Base-by-base conservation (phyloP, 2,329 filamentous ascomycete species). In the Cytospora piceae region DNA sequence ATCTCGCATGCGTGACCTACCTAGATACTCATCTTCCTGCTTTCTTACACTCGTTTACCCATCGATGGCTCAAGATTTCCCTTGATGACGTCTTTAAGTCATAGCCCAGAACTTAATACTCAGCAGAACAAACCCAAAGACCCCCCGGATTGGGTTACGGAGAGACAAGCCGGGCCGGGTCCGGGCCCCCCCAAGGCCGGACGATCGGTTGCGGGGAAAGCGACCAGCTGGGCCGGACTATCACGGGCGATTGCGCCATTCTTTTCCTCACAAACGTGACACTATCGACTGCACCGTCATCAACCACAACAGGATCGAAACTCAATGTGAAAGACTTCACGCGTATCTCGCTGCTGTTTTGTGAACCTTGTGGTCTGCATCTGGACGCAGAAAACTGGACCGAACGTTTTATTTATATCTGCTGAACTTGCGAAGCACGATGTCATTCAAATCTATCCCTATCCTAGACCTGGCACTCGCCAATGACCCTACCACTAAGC, bases 371-470 rank as follows among this genome's bases (percentile, higher is more conserved):
- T 46, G 46, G 46, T 24, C n/a, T 49, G 22, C 46, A 37, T 20
- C 12, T 24, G n/a, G 11, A 49, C 1, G 24, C n/a, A 5, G 4
- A 14, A 14, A 4, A 49, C 9, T 11, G 24, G 4, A 14, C 11
- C 11, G n/a, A 24, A 49, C 11, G 11, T 37, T n/a, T 14, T 22
- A 46, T n/a, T 20, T 4, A 17, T 42, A 15, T 5, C 8, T n/a
- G 4, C 6, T 37, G 14, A 37, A 37, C 11, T 12, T 49, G n/a
- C 11, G n/a, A 14, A n/a, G 24, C n/a, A 22, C 20, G 2, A 88
- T 88, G 86, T 88, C 88, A 0, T 96, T 96, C 79, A 88, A 85
- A 2, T 83, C 85, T 2, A 88, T 96, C 65, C 93, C 93, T 1
- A 85, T 95, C 61, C 83, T 96, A 42, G 91, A 94, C 74, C 83